phyloP scores from a whole-genome alignment of 768 basidiomycete species.

The Serendipita vermifera region DNA sequence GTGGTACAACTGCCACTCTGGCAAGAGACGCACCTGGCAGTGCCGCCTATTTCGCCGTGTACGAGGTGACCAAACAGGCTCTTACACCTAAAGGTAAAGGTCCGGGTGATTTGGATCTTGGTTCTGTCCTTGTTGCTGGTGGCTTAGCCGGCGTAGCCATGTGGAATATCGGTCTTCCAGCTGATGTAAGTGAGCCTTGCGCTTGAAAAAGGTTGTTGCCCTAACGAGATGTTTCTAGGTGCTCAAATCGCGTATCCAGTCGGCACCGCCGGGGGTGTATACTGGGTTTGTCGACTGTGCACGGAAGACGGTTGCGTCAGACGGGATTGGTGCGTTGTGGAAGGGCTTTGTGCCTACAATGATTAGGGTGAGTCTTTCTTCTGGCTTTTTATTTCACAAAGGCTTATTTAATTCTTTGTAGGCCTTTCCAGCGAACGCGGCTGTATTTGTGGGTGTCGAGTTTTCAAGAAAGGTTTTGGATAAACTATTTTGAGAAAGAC shows the following conservation, averaged over 20 bases:
- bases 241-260: slow-evolving; percentile 89
- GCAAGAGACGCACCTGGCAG: slow-evolving; percentile 93
- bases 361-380: slow-evolving; percentile 48
- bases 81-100: slow-evolving; percentile 71
- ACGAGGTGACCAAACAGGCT: slow-evolving; percentile 83
- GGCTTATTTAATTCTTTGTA: slow-evolving; percentile 22
- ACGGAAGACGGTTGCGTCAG: slow-evolving; percentile 77
- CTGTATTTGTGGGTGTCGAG: slow-evolving; percentile 89
- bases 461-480: slow-evolving; percentile 76
- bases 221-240: slow-evolving; percentile 44
- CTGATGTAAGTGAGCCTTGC: slow-evolving; percentile 60
- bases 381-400: neutral
- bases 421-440: slow-evolving; percentile 97
- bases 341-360: slow-evolving; percentile 97
- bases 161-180: slow-evolving; percentile 96
- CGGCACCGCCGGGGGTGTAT: slow-evolving; percentile 96
- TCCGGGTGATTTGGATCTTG: slow-evolving; percentile 65
- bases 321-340: slow-evolving; percentile 83
- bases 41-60: slow-evolving; percentile 95
- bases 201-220: slow-evolving; percentile 7
- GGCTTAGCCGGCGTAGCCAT: slow-evolving; percentile 93
- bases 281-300: slow-evolving; percentile 86
- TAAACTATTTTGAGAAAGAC: slow-evolving; percentile 46
- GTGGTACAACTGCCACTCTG: slow-evolving; percentile 87
- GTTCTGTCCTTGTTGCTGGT: slow-evolving; percentile 81